Conservation (phyloP, 1,284 basidiomycete genomes). For the Boletus austroedulis region DNA sequence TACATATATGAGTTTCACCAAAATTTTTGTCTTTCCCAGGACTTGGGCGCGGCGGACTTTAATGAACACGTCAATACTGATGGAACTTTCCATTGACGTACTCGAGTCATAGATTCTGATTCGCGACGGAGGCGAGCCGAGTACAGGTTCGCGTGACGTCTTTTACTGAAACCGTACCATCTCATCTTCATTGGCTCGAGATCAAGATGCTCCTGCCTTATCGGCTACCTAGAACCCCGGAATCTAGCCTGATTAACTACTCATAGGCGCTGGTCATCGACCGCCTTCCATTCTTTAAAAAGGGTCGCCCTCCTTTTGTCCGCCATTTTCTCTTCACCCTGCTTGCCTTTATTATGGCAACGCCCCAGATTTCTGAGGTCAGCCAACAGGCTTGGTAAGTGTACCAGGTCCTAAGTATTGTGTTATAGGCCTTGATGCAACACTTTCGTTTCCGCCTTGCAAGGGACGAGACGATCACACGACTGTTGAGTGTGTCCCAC, state of each 20-base stretch:
- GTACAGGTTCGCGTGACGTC: constrained; percentile 32
- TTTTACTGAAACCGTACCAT: constrained; percentile 28
- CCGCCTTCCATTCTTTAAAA: constrained; percentile 43
- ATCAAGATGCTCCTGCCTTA: constrained; percentile 33
- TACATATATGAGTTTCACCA: constrained; percentile 36
- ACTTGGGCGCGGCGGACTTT: constrained; percentile 23
- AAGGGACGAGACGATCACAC: constrained; percentile 64
- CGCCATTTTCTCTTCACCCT: constrained; percentile 34
- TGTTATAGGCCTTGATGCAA: constrained; percentile 22
- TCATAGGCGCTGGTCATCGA: constrained; percentile 38
- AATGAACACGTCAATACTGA: constrained; percentile 36
- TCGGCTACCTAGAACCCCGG: constrained; percentile 37
- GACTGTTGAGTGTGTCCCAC: constrained; percentile 50
- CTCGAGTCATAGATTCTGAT: constrained; percentile 22
- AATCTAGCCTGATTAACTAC: constrained; percentile 44
- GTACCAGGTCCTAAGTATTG: constrained; percentile 11
- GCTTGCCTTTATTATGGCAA: constrained; percentile 49
- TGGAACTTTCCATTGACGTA: constrained; percentile 39
- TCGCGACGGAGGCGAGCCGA: constrained; percentile 32
- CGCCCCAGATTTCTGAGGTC: constrained; percentile 52
- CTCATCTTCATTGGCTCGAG: constrained; percentile 22
- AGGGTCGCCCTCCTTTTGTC: constrained; percentile 39
- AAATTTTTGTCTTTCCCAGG: constrained; percentile 27
- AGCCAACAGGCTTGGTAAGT: constrained; percentile 62
- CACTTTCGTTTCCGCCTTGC: constrained; percentile 22